Conservation (phyloP, 2,329 filamentous ascomycete species). For the Penicillium palitans region DNA sequence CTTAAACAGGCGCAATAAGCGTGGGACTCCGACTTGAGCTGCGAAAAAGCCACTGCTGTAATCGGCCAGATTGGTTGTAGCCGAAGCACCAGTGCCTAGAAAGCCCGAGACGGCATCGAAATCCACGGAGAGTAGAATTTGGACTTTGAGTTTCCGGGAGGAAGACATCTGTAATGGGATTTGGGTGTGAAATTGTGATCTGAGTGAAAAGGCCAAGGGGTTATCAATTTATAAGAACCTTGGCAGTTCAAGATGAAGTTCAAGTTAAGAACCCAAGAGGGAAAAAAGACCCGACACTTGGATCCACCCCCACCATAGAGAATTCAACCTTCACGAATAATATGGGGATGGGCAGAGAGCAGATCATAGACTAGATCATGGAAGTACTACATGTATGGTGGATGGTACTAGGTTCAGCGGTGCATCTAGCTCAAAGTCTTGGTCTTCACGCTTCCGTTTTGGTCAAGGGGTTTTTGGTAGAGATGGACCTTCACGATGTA, state of each 20-base stretch:
- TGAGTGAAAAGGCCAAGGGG: not conserved
- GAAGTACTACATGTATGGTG: too few species aligned
- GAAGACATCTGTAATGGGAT: not conserved
- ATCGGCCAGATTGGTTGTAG: slow-evolving; percentile 57
- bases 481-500: too few species aligned
- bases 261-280: not conserved
- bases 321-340: not conserved
- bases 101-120: slow-evolving; percentile 63
- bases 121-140: slow-evolving; percentile 46
- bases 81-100: slow-evolving; percentile 56
- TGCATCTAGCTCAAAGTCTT: too few species aligned
- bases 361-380: too few species aligned
- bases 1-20: slow-evolving; percentile 56
- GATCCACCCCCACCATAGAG: slow-evolving; percentile 6
- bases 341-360: too few species aligned
- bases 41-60: slow-evolving; percentile 58
- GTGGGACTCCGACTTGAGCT: slow-evolving; percentile 57
- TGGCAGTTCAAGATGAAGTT: not conserved
- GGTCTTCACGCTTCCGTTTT: too few species aligned
- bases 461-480: too few species aligned
- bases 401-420: too few species aligned
- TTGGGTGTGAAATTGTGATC: not conserved
- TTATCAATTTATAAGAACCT: not conserved
- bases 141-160: slow-evolving; percentile 15
- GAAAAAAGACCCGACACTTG: slow-evolving; percentile 1